phyloP scores from a whole-genome alignment of 2,329 filamentous ascomycete species.

The Colletotrichum trifolii region DNA sequence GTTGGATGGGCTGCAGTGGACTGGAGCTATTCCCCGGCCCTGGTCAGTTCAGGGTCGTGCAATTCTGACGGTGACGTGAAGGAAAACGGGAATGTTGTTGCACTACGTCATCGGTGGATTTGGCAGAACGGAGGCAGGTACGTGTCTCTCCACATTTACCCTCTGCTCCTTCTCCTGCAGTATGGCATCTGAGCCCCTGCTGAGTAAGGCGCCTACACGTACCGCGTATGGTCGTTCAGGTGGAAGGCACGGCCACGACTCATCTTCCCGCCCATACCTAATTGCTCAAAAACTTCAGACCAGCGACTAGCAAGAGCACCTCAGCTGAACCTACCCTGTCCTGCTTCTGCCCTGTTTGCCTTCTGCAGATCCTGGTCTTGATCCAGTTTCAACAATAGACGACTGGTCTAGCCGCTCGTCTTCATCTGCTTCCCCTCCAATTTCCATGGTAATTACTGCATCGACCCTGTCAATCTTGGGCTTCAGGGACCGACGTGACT shows the following conservation, averaged over 20 bases:
- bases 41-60: slow-evolving; percentile 8
- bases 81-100: slow-evolving; percentile 30
- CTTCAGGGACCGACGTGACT: too few relatives aligned
- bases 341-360: slow-evolving; percentile 2
- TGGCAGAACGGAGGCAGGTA: slow-evolving; percentile 1
- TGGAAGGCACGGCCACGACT: background rate
- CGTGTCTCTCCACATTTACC: background rate
- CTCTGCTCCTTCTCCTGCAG: too few relatives aligned
- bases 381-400: background rate
- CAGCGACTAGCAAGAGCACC: background rate
- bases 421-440: too few relatives aligned
- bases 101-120: slow-evolving; percentile 30
- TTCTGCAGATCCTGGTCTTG: background rate
- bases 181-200: too few relatives aligned
- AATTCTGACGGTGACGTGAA: slow-evolving; percentile 32
- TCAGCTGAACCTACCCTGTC: background rate
- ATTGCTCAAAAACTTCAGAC: background rate
- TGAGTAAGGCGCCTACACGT: background rate
- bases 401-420: too few relatives aligned
- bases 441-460: too few relatives aligned
- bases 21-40: slow-evolving; percentile 6
- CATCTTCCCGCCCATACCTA: background rate
- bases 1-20: background rate
- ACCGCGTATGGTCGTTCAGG: background rate
- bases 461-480: too few relatives aligned